phyloP scores from a whole-genome alignment of 805 yeast genomes.

The Cyberlindnera xylosilytica region DNA sequence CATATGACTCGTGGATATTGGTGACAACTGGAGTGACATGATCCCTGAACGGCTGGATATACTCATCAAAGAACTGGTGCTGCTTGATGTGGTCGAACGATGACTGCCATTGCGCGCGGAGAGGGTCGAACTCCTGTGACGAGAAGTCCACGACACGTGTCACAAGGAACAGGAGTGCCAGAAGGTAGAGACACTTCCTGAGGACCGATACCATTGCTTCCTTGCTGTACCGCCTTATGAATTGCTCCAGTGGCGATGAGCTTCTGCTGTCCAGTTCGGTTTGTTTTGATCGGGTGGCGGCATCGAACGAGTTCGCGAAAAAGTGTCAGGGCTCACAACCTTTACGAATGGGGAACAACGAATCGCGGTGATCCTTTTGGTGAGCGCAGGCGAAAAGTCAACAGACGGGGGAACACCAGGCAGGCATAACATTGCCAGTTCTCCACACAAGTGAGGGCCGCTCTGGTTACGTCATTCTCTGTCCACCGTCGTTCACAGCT shows the following conservation, averaged over 20 bases:
- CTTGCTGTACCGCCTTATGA: neutral
- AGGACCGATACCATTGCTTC: conserved; percentile 10
- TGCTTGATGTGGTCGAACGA: conserved; percentile 10
- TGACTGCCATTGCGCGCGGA: conserved; percentile 17
- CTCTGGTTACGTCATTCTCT: too few relatives aligned
- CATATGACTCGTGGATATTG: conserved; percentile 5
- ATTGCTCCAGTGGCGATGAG: conserved; percentile 2
- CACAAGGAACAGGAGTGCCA: conserved; percentile 13
- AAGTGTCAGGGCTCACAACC: conserved; percentile 2
- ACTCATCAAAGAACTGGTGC: conserved; percentile 19
- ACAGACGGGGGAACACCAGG: neutral
- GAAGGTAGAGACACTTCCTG: conserved; percentile 17
- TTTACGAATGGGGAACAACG: neutral
- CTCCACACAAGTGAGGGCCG: neutral
- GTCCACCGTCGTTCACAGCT: too few relatives aligned
- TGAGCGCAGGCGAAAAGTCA: conserved; percentile 4
- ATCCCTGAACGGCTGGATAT: conserved; percentile 18
- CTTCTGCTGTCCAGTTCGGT: neutral
- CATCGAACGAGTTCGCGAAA: neutral
- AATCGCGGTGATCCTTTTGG: conserved; percentile 2
- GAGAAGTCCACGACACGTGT: conserved; percentile 22
- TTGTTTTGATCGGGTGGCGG: neutral
- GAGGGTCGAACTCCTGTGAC: conserved; percentile 22
- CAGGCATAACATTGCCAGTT: neutral
- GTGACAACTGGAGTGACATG: conserved; percentile 13